A percentile compares a stretch with the other conserved stretches of the same genome.
Conservation (phyloP, 768 basidiomycete species). For the Trametes punicea region DNA sequence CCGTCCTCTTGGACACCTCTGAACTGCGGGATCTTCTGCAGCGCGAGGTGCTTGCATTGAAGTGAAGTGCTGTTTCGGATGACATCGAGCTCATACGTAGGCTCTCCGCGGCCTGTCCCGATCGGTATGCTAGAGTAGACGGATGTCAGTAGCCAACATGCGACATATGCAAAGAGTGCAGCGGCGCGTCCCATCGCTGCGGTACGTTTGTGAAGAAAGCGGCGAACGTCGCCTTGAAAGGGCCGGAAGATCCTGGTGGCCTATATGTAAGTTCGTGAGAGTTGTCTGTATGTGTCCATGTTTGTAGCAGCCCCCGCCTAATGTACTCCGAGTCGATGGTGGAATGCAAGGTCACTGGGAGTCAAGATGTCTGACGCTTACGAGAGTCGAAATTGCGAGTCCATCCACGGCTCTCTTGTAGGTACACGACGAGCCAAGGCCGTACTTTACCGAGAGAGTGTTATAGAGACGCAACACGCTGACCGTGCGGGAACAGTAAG, state of each 20-base stretch:
- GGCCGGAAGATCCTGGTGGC: too few relatives aligned
- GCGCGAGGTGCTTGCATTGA: constrained; percentile 17
- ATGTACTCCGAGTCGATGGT: too few relatives aligned
- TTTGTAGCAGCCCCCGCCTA: too few relatives aligned
- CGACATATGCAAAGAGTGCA: too few relatives aligned
- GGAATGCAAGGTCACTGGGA: too few relatives aligned
- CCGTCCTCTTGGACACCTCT: constrained; percentile 9
- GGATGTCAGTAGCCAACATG: not conserved
- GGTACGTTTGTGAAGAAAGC: too few relatives aligned
- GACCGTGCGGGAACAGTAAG: constrained; percentile 1
- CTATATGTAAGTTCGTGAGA: too few relatives aligned
- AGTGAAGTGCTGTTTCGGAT: constrained; percentile 12
- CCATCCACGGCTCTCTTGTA: not conserved
- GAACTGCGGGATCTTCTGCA: constrained; percentile 14
- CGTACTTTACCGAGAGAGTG: not conserved
- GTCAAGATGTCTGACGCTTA: too few relatives aligned
- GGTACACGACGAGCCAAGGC: constrained; percentile 1
- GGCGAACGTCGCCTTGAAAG: too few relatives aligned
- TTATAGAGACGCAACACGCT: not conserved
- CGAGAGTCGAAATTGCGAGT: not conserved
- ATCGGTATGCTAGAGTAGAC: not conserved
- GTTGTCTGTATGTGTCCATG: too few relatives aligned
- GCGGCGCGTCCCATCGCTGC: too few relatives aligned
- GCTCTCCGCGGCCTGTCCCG: not conserved
- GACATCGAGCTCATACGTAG: constrained; percentile 21